Percentiles rank a stretch among this genome's conserved stretches.
These are phyloP conservation scores for Coelastrella sp. DNA, from an alignment of 139 green algal genomes.

Conservation along the genomic window DNA sequence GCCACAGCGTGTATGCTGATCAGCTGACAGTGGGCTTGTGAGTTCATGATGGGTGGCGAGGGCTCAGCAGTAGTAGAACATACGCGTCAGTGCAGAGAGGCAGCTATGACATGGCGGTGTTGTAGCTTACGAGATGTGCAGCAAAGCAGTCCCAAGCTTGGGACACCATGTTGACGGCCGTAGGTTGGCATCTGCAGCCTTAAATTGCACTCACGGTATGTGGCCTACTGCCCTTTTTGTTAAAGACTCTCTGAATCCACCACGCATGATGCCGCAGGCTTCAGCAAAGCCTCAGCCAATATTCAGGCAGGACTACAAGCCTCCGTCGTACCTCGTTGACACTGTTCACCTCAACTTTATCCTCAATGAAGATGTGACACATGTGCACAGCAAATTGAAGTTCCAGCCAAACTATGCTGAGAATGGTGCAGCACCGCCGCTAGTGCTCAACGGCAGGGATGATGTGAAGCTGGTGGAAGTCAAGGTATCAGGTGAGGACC, in stretches of 20 bases:
- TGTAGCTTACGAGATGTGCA: not conserved
- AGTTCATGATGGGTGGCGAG: too few relatives aligned
- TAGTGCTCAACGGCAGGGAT: constrained; percentile 67
- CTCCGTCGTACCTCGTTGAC: constrained; percentile 78
- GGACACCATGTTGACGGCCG: too few relatives aligned
- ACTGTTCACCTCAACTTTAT: constrained; percentile 82
- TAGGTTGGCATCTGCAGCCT: not conserved
- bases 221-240: not conserved
- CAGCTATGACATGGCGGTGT: too few relatives aligned
- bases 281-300: constrained; percentile 58
- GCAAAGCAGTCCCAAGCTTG: not conserved
- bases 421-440: constrained; percentile 17
- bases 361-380: constrained; percentile 82
- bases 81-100: too few relatives aligned
- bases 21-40: too few relatives aligned
- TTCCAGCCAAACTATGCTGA: constrained; percentile 67
- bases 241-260: too few relatives aligned
- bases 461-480: constrained; percentile 73
- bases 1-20: too few relatives aligned
- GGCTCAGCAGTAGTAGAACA: too few relatives aligned
- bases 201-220: not conserved
- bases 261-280: too few relatives aligned
- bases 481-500: constrained; percentile 51
- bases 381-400: constrained; percentile 70
- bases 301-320: constrained; percentile 83